A percentile compares a stretch with the other conserved stretches of the same genome.
phyloP scores from a whole-genome alignment of 306 rosid species.

The Trifolium pratense region DNA sequence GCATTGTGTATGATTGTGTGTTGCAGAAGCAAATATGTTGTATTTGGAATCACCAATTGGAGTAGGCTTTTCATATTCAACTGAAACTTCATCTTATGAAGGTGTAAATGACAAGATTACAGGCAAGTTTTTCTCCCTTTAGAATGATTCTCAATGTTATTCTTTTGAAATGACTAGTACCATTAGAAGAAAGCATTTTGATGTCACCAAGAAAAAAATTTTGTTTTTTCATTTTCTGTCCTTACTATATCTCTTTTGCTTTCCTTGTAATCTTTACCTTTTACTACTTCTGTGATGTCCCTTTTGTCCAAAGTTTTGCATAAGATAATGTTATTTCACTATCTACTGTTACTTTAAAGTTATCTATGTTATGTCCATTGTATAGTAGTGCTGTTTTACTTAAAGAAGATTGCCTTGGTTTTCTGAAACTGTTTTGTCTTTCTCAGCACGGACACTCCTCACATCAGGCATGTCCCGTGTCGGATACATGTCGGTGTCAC shows the following conservation, averaged over 20 bases:
- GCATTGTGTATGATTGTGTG: constrained; percentile 22
- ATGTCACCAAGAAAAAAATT: background rate
- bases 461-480: no score
- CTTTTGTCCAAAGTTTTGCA: constrained; percentile 42
- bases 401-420: constrained; percentile 28
- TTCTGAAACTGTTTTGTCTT: constrained; percentile 42
- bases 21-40: constrained; percentile 70
- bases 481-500: no score
- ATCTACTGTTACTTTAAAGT: constrained; percentile 49
- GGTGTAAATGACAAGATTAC: constrained; percentile 68
- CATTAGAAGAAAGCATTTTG: constrained; percentile 9
- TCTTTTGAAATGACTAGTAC: constrained; percentile 25
- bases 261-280: constrained; percentile 43
- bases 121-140: constrained; percentile 47
- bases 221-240: background rate
- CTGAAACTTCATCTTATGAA: constrained; percentile 51
- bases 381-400: constrained; percentile 36
- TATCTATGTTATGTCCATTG: constrained; percentile 43
- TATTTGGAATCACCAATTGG: constrained; percentile 78
- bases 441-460: no score
- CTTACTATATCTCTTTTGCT: constrained; percentile 30
- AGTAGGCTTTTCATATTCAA: constrained; percentile 75
- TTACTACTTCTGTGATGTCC: constrained; percentile 35
- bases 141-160: constrained; percentile 20
- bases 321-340: constrained; percentile 42